A percentile compares a stretch with the other conserved stretches of the same genome.
Evolutionary conservation across 768 basidiomycete species (phyloP).

Genomic region (Leucosporidium scottii): DNA sequence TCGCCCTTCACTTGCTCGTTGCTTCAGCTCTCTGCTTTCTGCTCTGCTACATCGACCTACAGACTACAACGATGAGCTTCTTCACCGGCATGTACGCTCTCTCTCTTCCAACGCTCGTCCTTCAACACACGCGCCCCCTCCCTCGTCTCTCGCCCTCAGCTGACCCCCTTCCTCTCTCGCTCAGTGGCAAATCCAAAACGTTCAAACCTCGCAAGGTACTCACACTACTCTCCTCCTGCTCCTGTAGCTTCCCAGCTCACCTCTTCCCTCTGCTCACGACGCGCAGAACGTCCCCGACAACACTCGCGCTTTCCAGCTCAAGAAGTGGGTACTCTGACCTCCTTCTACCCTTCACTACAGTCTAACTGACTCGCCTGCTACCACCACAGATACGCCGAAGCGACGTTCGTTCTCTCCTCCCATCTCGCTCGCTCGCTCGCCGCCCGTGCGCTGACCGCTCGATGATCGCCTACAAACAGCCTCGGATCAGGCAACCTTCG

Average conservation of each 20-base stretch:
- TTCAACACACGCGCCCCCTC: background rate
- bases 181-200: slow-evolving; percentile 80
- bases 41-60: background rate
- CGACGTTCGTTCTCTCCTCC: slow-evolving; percentile 50
- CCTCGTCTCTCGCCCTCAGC: slow-evolving; percentile 4
- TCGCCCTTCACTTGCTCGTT: background rate
- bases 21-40: background rate
- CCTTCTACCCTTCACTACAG: background rate
- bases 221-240: background rate
- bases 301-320: slow-evolving; percentile 84
- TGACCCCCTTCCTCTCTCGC: background rate
- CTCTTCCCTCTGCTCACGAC: background rate
- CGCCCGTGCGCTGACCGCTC: background rate
- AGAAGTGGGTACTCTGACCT: slow-evolving; percentile 55
- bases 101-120: background rate
- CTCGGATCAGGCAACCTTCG: slow-evolving; percentile 91
- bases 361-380: background rate
- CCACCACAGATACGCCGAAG: slow-evolving; percentile 60
- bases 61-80: slow-evolving; percentile 15
- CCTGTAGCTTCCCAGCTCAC: background rate
- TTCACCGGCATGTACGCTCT: slow-evolving; percentile 21
- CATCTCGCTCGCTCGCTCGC: background rate
- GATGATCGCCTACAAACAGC: slow-evolving; percentile 4
- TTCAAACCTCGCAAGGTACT: slow-evolving; percentile 87
- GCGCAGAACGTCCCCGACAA: slow-evolving; percentile 13